phyloP scores from a whole-genome alignment of 805 yeast genomes.

The Diddensiella santjacobensis region DNA sequence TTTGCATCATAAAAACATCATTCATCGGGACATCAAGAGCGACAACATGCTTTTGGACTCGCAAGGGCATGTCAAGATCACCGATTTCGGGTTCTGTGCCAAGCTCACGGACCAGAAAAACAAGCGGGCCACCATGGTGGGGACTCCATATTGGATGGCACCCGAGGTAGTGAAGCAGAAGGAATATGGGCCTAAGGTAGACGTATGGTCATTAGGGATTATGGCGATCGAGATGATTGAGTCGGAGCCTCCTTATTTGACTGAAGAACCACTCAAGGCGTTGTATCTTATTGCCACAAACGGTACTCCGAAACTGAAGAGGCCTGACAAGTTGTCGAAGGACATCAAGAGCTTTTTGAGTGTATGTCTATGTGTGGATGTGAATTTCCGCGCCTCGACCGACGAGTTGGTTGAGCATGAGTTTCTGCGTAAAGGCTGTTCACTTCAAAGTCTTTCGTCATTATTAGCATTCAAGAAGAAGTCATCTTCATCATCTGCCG shows the following conservation, averaged over 20 bases:
- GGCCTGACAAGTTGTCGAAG: slow-evolving; percentile 73
- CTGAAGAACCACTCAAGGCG: slow-evolving; percentile 93
- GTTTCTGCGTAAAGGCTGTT: slow-evolving; percentile 38
- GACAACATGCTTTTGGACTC: slow-evolving; percentile 83
- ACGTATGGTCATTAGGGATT: slow-evolving; percentile 96
- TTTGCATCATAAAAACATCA: slow-evolving; percentile 86
- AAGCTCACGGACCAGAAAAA: slow-evolving; percentile 76
- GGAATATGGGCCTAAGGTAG: slow-evolving; percentile 95
- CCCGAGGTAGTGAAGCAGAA: slow-evolving; percentile 95
- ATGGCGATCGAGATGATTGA: slow-evolving; percentile 99
- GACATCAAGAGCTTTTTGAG: slow-evolving; percentile 66
- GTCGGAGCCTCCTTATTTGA: slow-evolving; percentile 97
- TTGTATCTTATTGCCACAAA: slow-evolving; percentile 91
- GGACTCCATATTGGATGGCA: slow-evolving; percentile 99
- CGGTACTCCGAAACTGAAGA: slow-evolving; percentile 91
- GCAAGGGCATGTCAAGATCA: slow-evolving; percentile 85
- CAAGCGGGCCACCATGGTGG: slow-evolving; percentile 97
- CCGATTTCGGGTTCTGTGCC: slow-evolving; percentile 97
- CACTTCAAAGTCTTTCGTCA: slow-evolving; percentile 19
- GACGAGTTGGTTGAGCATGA: slow-evolving; percentile 63
- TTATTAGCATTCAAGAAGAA: slow-evolving; percentile 23
- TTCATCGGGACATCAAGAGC: slow-evolving; percentile 93
- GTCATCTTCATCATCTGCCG: slow-evolving; percentile 1
- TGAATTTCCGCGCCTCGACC: slow-evolving; percentile 77
- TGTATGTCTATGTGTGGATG: slow-evolving; percentile 77